Base-by-base conservation (phyloP, 2,329 filamentous ascomycete genomes). In the Incumbomyces lentus region DNA sequence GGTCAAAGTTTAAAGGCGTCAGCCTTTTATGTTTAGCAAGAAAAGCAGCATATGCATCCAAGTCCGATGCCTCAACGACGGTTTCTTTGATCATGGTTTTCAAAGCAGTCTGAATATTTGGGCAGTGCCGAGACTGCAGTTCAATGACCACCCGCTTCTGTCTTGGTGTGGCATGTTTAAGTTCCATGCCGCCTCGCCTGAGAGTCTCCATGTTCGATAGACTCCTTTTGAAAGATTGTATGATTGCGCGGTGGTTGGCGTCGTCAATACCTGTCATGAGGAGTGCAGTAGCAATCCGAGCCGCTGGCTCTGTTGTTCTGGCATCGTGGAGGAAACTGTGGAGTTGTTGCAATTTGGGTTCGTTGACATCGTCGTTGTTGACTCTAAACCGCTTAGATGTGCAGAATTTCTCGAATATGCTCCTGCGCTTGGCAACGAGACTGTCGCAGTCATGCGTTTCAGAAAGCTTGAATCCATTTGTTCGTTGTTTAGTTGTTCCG, bases 41-140 rank as follows among this genome's bases (percentile, higher is more conserved):
- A 34, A 67, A 64, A 6, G 52, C 59, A 38, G 64, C 63, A 44
- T 68, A 68, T 1, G 58, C 60, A 48, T 66, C 61, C 49, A 62
- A 61, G 5, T 62, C 64, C 42, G 64, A 62, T 0, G 59, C 61
- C 36, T 64, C 63, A 29, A 60, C 62, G 17, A 70, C 62, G 3
- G 64, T 63, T 34, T 57, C 55, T 50, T 67, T 63, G 40, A 71
- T 71, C 30, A 71, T 64, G 46, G 64, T 68, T 49, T 70, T 72
- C 52, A 72, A 50, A 7, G 63, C 62, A 29, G 62, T 67, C 48
- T 71, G 72, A 26, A 72, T 52, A 52, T 69, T 72, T 7, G 64
- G 60, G 17, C 65, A 63, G 55, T 71, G 66, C 11, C 62, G 65
- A 12, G 69, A 68, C 54, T 68, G 66, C 16, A 72, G 54, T 12